Base-by-base conservation (phyloP, 345 rosid species). In the Eucalyptus erythrocorys region DNA sequence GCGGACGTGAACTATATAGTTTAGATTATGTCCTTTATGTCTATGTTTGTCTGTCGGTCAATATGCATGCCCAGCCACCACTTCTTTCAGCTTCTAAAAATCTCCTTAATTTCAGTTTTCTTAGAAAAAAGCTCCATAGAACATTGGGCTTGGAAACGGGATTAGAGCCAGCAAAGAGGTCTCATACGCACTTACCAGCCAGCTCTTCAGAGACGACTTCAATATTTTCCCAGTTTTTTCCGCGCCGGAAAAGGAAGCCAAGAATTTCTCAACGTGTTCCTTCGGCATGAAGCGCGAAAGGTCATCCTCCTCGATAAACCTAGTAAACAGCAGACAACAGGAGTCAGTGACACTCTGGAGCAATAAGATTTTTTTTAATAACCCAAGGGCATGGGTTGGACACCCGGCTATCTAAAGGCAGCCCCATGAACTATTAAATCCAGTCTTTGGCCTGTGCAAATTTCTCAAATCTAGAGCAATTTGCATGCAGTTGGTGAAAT, bases 261-360 rank as follows among this genome's bases (percentile, higher is more conserved):
- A 86, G 89, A 95, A 89, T 89, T 79, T 90, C 34, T 93, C 91
- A 26, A 93, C 93, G 26, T 93, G 93, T 86, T 93, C 95, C 91
- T 87, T 90, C 71, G 89, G 89, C 95, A 95, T 89, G 91, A 92
- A 93, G 13, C 92, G 91, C 84, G 91, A 88, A 15, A 95, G 94
- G 71, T 95, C 95, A 5, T 93, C 95, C 88, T 95, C 96, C 27
- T 94, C 94, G 47, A 95, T 92, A 90, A 89, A 92, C 92, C 95
- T 94, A 68, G 30, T 13, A 16, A 17, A 59, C 34, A 2, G 53
- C 12, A 68, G 80, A 32, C 34, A 68, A 68, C 26, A 34, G 43
- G 26, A 17, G 37, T 66, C 22, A 15, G 79, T 15, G 21, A 32
- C 5, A 15, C 3, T n/a, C 16, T 64, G 19, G 19, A n/a, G 76